Conservation (phyloP, 2,329 filamentous ascomycete genomes). For the Cytospora piceae region DNA sequence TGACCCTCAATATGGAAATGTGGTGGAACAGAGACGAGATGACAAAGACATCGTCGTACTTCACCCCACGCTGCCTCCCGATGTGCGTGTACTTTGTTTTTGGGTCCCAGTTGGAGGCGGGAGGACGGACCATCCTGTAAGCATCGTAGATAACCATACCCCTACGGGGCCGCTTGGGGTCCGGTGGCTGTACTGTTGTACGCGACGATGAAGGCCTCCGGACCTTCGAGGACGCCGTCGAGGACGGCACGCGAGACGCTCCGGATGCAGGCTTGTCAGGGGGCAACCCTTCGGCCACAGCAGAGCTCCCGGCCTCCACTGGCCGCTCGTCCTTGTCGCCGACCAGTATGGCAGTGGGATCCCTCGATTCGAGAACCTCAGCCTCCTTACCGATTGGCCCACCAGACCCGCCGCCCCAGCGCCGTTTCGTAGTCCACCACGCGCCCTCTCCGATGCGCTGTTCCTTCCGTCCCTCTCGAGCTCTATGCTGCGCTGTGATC, state of each 20-base stretch:
- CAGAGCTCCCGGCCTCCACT: conserved; percentile 4
- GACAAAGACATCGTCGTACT: conserved; percentile 65
- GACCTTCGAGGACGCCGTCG: background rate
- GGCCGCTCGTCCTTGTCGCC: conserved; percentile 50
- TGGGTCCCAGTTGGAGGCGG: conserved; percentile 61
- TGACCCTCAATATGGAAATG: conserved; percentile 59
- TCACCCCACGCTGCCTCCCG: conserved; percentile 51
- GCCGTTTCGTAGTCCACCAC: conserved; percentile 64
- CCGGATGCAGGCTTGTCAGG: background rate
- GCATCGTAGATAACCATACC: conserved; percentile 64
- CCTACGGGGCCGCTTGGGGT: conserved; percentile 56
- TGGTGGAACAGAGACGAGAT: conserved; percentile 66
- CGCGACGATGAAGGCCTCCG: conserved; percentile 32
- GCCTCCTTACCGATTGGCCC: conserved; percentile 65
- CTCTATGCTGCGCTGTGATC: conserved; percentile 66
- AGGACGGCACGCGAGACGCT: background rate
- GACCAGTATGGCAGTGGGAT: conserved; percentile 43
- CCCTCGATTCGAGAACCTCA: conserved; percentile 44
- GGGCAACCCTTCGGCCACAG: background rate
- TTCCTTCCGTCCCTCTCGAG: conserved; percentile 60
- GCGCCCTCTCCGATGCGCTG: conserved; percentile 59
- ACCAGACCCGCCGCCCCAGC: conserved; percentile 66
- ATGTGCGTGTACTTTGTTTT: conserved; percentile 63
- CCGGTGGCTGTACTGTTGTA: conserved; percentile 31
- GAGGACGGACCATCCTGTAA: conserved; percentile 65